Evolutionary conservation across 2,329 filamentous ascomycete genomes (phyloP).

Genomic region (Pseudocercospora ulei): DNA sequence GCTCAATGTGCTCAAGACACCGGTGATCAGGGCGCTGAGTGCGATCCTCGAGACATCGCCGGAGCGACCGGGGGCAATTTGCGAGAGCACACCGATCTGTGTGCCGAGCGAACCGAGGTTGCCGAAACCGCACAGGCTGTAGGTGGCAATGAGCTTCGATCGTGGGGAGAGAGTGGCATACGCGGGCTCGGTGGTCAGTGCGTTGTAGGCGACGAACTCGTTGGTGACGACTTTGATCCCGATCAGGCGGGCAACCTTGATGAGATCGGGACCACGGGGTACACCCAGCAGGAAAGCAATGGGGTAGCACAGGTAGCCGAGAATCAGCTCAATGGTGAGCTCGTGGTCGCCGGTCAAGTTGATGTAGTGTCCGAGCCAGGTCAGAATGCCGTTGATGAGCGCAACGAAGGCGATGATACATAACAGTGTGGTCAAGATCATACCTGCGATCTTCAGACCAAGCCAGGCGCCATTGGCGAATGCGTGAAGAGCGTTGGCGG

Average conservation of each 20-base stretch:
- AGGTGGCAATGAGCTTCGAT: slow-evolving; percentile 72
- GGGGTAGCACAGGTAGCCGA: slow-evolving; percentile 69
- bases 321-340: slow-evolving; percentile 64
- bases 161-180: slow-evolving; percentile 57
- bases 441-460: slow-evolving; percentile 75
- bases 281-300: slow-evolving; percentile 75
- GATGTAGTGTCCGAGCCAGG: slow-evolving; percentile 74
- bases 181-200: slow-evolving; percentile 44
- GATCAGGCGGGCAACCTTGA: slow-evolving; percentile 67
- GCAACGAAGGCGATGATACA: slow-evolving; percentile 72
- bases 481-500: slow-evolving; percentile 73
- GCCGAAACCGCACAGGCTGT: slow-evolving; percentile 64
- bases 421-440: slow-evolving; percentile 69
- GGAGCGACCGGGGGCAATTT: slow-evolving; percentile 63
- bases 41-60: slow-evolving; percentile 69
- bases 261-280: slow-evolving; percentile 49
- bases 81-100: slow-evolving; percentile 77
- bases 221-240: slow-evolving; percentile 79
- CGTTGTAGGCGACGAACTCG: slow-evolving; percentile 65
- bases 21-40: slow-evolving; percentile 65
- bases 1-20: slow-evolving; percentile 68
- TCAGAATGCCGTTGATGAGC: slow-evolving; percentile 64
- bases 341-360: slow-evolving; percentile 56
- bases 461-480: slow-evolving; percentile 79
- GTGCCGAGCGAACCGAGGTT: slow-evolving; percentile 83